Percentiles rank a stretch among this genome's conserved stretches.
These are phyloP conservation scores for bread wheat (Triticum aestivum) DNA, from an alignment of 176 grass and related monocot species.

Conservation along the genomic window DNA sequence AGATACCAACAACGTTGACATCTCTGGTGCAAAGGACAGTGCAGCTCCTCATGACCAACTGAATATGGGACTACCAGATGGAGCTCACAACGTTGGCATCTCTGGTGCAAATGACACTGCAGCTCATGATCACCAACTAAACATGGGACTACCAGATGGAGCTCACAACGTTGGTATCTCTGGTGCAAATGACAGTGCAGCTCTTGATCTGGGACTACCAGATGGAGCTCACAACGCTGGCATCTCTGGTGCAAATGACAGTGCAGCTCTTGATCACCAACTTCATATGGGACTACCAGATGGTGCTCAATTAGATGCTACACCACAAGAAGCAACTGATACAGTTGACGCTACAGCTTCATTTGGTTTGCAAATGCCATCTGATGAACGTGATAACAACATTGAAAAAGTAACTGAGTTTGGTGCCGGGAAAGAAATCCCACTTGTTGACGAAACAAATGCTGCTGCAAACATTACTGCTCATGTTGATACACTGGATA, in stretches of 20 bases:
- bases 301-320: conserved; percentile 12
- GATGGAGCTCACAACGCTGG: not conserved
- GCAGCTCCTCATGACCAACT: conserved; percentile 18
- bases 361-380: conserved; percentile 30
- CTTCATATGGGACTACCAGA: conserved; percentile 20
- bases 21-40: conserved; percentile 14
- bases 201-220: not conserved
- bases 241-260: not conserved
- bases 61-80: not conserved
- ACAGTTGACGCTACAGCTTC: not conserved
- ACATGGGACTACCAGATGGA: not conserved
- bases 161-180: no score
- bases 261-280: conserved; percentile 12
- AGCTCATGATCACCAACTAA: not conserved
- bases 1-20: not conserved
- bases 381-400: conserved; percentile 29
- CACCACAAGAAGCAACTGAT: conserved; percentile 19
- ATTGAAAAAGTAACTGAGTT: conserved; percentile 26
- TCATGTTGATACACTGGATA: conserved; percentile 35
- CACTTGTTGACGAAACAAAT: conserved; percentile 29
- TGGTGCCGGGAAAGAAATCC: conserved; percentile 22
- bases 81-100: no score
- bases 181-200: no score
- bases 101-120: no score
- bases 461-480: not conserved